Percentiles rank a stretch among this genome's conserved stretches.
Conservation (phyloP, 208 protist genomes). For the Acanthamoeba culbertsoni region DNA sequence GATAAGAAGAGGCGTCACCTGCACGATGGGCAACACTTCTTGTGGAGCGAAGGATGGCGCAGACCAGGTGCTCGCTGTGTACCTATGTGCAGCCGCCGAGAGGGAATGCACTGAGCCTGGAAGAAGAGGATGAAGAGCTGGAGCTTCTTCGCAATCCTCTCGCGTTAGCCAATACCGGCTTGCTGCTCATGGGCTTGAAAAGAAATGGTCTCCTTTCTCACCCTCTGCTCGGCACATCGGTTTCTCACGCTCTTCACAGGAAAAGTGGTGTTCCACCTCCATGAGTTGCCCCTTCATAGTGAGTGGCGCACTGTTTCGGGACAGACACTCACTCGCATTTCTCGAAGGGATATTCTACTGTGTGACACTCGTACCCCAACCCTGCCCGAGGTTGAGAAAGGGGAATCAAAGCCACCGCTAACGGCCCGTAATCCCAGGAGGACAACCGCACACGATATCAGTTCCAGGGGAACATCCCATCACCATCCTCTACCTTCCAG, state of each 20-base stretch:
- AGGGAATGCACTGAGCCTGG: background rate
- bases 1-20: too few species aligned
- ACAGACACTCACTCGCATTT: background rate
- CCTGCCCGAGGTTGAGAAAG: background rate
- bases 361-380: background rate
- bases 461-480: background rate
- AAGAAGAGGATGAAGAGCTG: background rate
- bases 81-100: background rate
- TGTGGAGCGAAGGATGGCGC: background rate
- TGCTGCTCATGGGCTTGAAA: background rate
- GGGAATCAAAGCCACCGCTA: background rate
- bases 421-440: background rate
- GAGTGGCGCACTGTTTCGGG: background rate
- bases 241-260: background rate
- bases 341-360: background rate
- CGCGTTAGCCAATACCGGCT: background rate
- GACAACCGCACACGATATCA: background rate
- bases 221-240: background rate
- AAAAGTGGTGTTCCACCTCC: constrained; percentile 1
- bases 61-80: background rate
- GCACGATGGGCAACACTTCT: too few species aligned
- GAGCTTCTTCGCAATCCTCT: background rate
- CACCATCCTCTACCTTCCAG: background rate
- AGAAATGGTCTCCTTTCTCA: too few species aligned
- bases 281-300: constrained; percentile 9